Base-by-base conservation (phyloP, 202 grass and related monocot genomes). In the Setaria italica region DNA sequence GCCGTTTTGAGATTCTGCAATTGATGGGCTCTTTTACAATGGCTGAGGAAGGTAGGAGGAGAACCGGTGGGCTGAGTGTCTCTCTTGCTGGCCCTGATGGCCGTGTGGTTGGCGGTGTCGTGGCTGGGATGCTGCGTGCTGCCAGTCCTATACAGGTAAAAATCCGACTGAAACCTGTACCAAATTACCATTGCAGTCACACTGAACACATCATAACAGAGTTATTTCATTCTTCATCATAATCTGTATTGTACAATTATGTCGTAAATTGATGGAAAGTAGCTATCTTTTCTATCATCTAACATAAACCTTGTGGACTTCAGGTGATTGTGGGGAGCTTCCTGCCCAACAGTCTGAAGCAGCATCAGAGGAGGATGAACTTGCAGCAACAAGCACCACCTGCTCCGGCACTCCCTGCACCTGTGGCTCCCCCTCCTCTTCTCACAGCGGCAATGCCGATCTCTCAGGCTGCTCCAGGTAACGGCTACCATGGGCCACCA, bases 251-350 rank as follows among this genome's bases (percentile, higher is more conserved):
- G 11, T 49, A 12, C 11, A 2, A 49, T 49, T 43, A 7, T 43
- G 42, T 43, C 42, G 3, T 47, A 48, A 49, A 49, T 49, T 13
- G 47, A 49, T 49, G 48, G 15, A 50, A 50, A 21, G 20, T 0
- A 9, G 20, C 29, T 63, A 14, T 63, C 0, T 33, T 63, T 33
- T 0, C 21, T 11, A 2, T 9, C 0, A 2, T 16, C n/a, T 93
- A 62, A 70, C 41, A 66, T 13, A 25, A 47, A 80, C 45, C 45
- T 4, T 30, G 55, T 78, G 50, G 56, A 20, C 20, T 58, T 17
- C 86, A 99, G 97, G 94, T 99, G 63, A 84, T 99, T 50, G 92
- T 97, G 2, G 94, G 97, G 43, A 99, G 97, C 71, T 99, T 99
- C 86, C 85, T 95, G 66, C 97, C 97, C 21, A 94, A 99, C 86